Base-by-base conservation (phyloP, 2,329 filamentous ascomycete genomes). In the Neonectria ditissima region DNA sequence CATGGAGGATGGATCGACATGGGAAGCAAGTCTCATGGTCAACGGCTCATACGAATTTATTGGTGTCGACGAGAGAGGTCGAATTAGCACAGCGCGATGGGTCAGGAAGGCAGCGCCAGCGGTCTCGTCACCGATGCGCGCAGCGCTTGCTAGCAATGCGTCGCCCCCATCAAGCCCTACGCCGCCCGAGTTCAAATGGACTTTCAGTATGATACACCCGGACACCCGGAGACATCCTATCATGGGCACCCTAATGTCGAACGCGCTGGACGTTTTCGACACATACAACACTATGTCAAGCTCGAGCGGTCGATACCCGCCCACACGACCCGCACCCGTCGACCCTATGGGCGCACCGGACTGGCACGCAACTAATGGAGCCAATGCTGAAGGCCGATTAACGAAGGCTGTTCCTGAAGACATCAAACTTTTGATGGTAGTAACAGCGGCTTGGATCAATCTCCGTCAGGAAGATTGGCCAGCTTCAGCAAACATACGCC, bases 131-230 rank as follows among this genome's bases (percentile, higher is more conserved):
- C 55, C 62, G 20, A 54, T 62, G 9, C 67, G 57, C 32, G 51
- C 62, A 28, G 28, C 48, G 4, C 41, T 41, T 34, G 61, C 70
- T 54, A 67, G 69, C 50, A 68, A 67, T 59, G 59, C 67, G 16
- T 65, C 67, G 7, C 65, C 76, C 4, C 65, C 75, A 4, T 69
- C 65, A 7, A 73, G 68, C 43, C 70, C 70, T 13, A 50, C 71
- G 1, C 68, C 77, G 2, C 65, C 73, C 1, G 86, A 87, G 50
- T 80, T 79, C 61, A 89, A 87, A 74, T 94, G 90, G 80, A 92
- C 88, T 9, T 95, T 95, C 75, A 93, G 91, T 79, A 87, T 93
- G 65, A 89, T 95, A 71, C 87, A 91, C 69, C 87, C 91, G 0
- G 85, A 86, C 50, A 87, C 86, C 9, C 84, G 91, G 34, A 87